Evolutionary conservation across 1,284 basidiomycete species (phyloP).

Genomic region (Sporisorium reilianum): DNA sequence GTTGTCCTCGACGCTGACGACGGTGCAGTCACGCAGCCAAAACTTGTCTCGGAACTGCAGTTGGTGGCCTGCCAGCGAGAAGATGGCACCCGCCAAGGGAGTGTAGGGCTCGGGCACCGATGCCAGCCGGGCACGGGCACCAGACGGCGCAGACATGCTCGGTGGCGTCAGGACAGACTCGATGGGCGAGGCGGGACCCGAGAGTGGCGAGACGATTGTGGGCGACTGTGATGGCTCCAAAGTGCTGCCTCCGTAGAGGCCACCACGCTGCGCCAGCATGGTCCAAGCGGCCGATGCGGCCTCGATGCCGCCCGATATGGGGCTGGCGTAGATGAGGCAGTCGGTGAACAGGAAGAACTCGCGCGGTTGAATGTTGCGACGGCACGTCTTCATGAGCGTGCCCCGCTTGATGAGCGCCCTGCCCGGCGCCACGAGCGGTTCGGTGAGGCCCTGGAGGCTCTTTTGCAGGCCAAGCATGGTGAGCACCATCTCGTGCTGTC

Average conservation of each 20-base stretch:
- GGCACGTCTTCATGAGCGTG: slow-evolving; percentile 65
- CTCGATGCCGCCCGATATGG: slow-evolving; percentile 56
- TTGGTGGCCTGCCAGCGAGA: slow-evolving; percentile 50
- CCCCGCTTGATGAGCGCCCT: slow-evolving; percentile 61
- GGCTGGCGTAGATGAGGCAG: slow-evolving; percentile 64
- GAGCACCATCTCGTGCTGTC: slow-evolving; percentile 66
- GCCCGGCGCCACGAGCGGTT: slow-evolving; percentile 64
- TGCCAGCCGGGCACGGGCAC: slow-evolving; percentile 18
- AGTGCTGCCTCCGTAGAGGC: slow-evolving; percentile 67
- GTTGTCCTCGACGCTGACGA: slow-evolving; percentile 61
- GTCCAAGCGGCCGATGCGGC: slow-evolving; percentile 59
- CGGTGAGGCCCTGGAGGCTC: slow-evolving; percentile 57
- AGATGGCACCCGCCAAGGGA: slow-evolving; percentile 48
- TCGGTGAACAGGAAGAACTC: slow-evolving; percentile 68
- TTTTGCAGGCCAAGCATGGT: slow-evolving; percentile 65
- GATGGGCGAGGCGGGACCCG: slow-evolving; percentile 78
- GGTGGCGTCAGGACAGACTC: slow-evolving; percentile 25
- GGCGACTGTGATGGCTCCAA: slow-evolving; percentile 25
- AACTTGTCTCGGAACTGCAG: slow-evolving; percentile 65
- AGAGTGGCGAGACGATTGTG: slow-evolving; percentile 71
- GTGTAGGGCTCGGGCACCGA: slow-evolving; percentile 42
- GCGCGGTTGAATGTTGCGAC: slow-evolving; percentile 66
- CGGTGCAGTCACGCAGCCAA: slow-evolving; percentile 62
- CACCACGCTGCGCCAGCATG: slow-evolving; percentile 76
- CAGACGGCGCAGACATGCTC: slow-evolving; percentile 11